These are phyloP conservation scores for Rhytidiadelphus loreus DNA, from an alignment of 225 moss, liverwort and hornwort species.

Conservation along the genomic window DNA sequence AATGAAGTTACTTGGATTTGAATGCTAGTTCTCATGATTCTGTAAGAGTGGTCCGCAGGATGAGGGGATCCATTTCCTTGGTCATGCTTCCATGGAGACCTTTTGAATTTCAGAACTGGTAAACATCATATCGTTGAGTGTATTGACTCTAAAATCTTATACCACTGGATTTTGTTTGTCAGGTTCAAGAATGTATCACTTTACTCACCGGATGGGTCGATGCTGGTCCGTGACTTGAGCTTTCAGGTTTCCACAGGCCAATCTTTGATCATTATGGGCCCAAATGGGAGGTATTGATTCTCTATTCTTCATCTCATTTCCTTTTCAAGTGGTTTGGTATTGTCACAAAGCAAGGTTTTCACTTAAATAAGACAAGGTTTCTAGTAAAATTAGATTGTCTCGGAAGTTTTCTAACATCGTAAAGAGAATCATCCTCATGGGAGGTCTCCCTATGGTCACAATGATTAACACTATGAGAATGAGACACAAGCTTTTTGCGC, in stretches of 20 bases:
- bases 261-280: slow-evolving; percentile 42
- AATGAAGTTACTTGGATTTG: not conserved
- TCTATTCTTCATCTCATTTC: not conserved
- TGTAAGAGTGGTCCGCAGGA: not conserved
- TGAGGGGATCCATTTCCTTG: not conserved
- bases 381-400: not conserved
- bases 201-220: slow-evolving; percentile 38
- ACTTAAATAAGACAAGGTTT: not conserved
- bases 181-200: slow-evolving; percentile 40
- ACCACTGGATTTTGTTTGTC: not conserved
- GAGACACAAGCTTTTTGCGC: too few relatives aligned
- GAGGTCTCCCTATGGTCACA: not conserved
- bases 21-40: not conserved
- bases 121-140: not conserved
- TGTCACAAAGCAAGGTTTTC: not conserved
- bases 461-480: too few relatives aligned
- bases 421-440: not conserved
- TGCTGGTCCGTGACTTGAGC: slow-evolving; percentile 38
- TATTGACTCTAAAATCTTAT: not conserved
- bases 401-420: not conserved
- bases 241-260: slow-evolving; percentile 26
- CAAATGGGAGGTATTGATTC: slow-evolving; percentile 31
- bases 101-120: not conserved
- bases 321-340: not conserved
- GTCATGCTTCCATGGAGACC: not conserved